Conservation (phyloP, 306 rosid species). For the Pterocarpus santalinus region DNA sequence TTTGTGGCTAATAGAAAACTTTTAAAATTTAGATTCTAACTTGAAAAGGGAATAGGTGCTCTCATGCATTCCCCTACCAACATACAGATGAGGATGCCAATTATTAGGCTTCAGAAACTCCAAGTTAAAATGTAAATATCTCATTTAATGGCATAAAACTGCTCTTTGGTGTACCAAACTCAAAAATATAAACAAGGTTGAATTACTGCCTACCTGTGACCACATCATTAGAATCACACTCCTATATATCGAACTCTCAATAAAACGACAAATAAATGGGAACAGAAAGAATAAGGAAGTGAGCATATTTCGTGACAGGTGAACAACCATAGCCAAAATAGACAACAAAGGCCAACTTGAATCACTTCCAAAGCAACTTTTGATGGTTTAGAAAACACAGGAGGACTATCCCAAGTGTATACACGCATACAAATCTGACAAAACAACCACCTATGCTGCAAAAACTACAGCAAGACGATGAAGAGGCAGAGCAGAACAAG, state of each 20-base stretch:
- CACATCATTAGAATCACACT: too few species aligned
- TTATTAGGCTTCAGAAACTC: slow-evolving; percentile 42
- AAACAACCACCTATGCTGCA: slow-evolving; percentile 85
- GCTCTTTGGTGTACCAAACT: too few species aligned
- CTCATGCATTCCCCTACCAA: slow-evolving; percentile 99
- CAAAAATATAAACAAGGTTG: too few species aligned
- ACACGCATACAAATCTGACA: slow-evolving; percentile 71
- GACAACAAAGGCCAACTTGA: slow-evolving; percentile 77
- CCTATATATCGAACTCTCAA: too few species aligned
- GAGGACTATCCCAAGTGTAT: too few species aligned
- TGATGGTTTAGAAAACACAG: slow-evolving; percentile 76
- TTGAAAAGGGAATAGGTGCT: slow-evolving; percentile 88
- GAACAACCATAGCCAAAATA: slow-evolving; percentile 88
- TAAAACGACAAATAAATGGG: slow-evolving; percentile 79
- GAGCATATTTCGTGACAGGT: slow-evolving; percentile 91
- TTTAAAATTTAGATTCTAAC: slow-evolving; percentile 59
- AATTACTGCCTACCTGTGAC: too few species aligned
- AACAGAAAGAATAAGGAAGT: slow-evolving; percentile 78
- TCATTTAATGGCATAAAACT: background rate
- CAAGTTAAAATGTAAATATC: slow-evolving; percentile 30
- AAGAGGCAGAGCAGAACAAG: too few species aligned
- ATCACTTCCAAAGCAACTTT: slow-evolving; percentile 85
- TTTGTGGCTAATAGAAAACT: background rate
- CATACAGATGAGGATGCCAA: slow-evolving; percentile 92
- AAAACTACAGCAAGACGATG: background rate